phyloP scores from a whole-genome alignment of 805 yeast species.

The Alloascoidea africana region DNA sequence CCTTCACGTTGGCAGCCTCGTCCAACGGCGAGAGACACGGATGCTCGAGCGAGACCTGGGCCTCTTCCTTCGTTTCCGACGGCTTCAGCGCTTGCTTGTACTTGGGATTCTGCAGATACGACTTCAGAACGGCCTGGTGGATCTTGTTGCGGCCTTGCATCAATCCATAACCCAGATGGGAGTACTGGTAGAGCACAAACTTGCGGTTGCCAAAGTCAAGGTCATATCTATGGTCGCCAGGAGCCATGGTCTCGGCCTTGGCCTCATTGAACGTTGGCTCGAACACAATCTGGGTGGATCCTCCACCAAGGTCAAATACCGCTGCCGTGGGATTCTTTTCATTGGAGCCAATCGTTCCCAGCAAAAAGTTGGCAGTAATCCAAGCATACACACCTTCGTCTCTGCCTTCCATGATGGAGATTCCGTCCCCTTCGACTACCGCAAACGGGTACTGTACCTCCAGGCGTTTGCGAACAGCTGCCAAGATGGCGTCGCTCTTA shows the following conservation, averaged over 20 bases:
- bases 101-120: conserved; percentile 22
- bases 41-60: conserved; percentile 33
- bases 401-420: conserved; percentile 87
- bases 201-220: conserved; percentile 69
- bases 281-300: conserved; percentile 95
- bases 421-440: conserved; percentile 74
- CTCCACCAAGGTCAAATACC: conserved; percentile 96
- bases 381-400: conserved; percentile 98
- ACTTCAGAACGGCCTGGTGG: conserved; percentile 46
- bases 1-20: conserved; percentile 41
- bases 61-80: conserved; percentile 18
- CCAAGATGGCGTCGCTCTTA: conserved; percentile 55
- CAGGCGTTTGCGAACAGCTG: conserved; percentile 62
- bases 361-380: conserved; percentile 88
- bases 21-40: conserved; percentile 86
- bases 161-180: conserved; percentile 91
- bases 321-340: conserved; percentile 82
- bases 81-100: conserved; percentile 8
- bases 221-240: conserved; percentile 80
- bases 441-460: conserved; percentile 82
- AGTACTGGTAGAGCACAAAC: conserved; percentile 78
- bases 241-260: conserved; percentile 47
- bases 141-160: conserved; percentile 86
- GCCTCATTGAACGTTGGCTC: conserved; percentile 60
- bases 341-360: conserved; percentile 81